A percentile compares a stretch with the other conserved stretches of the same genome.
phyloP scores from a whole-genome alignment of 2,329 filamentous ascomycete species.

The Claviceps sp. region DNA sequence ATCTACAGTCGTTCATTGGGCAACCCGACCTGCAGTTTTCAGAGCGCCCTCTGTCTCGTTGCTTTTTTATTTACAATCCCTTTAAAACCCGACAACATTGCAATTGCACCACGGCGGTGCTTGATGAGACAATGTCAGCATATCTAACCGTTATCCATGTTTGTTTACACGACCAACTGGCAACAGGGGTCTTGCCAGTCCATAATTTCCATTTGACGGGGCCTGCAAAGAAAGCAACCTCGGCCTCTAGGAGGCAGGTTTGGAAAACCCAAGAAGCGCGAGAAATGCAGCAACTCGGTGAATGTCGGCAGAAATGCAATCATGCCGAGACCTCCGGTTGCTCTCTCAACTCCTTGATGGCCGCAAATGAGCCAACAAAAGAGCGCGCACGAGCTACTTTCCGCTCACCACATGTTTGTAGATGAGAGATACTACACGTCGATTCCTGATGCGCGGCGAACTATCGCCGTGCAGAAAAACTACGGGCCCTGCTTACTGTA shows the following conservation, averaged over 20 bases:
- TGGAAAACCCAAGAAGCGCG: not conserved
- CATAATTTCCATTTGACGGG: not conserved
- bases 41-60: not conserved
- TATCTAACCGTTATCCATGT: not conserved
- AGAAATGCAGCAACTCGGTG: not conserved
- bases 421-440: not conserved
- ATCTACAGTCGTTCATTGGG: not conserved
- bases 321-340: not conserved
- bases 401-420: not conserved
- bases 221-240: not conserved
- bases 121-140: not conserved
- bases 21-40: not conserved
- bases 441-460: not conserved
- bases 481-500: not conserved
- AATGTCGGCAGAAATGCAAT: not conserved
- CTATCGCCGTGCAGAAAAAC: not conserved
- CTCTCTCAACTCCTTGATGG: not conserved
- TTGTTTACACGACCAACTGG: not conserved
- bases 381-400: not conserved
- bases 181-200: not conserved
- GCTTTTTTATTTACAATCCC: not conserved
- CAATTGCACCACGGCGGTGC: not conserved
- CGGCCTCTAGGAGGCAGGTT: not conserved
- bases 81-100: not conserved
- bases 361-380: not conserved